Evolutionary conservation across 208 protist genomes (phyloP).

Genomic region (Wallacemonas collosoma): DNA sequence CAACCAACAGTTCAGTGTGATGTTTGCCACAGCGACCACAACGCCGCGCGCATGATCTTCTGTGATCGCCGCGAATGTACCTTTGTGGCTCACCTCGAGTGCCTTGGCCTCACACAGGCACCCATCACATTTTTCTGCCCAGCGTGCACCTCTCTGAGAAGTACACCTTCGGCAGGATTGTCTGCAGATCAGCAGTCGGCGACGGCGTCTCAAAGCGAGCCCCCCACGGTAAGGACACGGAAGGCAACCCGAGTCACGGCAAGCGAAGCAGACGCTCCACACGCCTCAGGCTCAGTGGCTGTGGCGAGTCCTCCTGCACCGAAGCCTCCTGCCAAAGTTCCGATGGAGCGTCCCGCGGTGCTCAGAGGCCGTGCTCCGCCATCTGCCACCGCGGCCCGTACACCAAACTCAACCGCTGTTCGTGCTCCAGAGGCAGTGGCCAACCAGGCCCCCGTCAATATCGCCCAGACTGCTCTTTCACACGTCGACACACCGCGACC

Average conservation of each 20-base stretch:
- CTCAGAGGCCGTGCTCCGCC: neutral
- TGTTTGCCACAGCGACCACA: conserved; percentile 59
- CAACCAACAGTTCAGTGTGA: conserved; percentile 39
- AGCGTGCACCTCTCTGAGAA: conserved; percentile 39
- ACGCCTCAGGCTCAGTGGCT: neutral
- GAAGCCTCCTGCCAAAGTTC: neutral
- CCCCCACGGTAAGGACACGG: too few relatives aligned
- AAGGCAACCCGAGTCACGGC: too few relatives aligned
- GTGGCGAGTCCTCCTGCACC: neutral
- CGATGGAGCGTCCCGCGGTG: neutral
- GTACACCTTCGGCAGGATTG: conserved; percentile 12
- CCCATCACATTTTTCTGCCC: conserved; percentile 77
- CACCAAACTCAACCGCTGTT: neutral
- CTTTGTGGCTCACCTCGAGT: conserved; percentile 79
- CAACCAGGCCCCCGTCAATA: conserved; percentile 20
- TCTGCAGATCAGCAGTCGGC: neutral
- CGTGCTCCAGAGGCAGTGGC: neutral
- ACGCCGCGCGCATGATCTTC: conserved; percentile 80
- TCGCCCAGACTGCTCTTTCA: conserved; percentile 31
- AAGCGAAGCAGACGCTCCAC: neutral
- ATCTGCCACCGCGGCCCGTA: neutral
- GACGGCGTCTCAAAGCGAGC: neutral
- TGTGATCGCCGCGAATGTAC: conserved; percentile 80
- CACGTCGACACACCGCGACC: too few relatives aligned
- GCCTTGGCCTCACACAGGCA: conserved; percentile 55